These are phyloP conservation scores for Lolium perenne DNA, from an alignment of 176 grass and related monocot genomes.

Conservation along the genomic window DNA sequence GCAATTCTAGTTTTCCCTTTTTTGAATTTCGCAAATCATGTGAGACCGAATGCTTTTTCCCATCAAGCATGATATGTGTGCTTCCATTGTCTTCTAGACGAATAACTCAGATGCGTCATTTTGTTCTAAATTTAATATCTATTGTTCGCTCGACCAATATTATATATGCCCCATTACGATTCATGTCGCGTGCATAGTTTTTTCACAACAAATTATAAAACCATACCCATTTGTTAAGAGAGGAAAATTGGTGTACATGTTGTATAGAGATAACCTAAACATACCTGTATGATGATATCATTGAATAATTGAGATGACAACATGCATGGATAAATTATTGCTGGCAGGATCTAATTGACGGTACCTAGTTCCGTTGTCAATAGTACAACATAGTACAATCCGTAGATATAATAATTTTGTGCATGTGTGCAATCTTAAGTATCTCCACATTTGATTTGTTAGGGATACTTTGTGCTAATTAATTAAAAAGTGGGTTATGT, in stretches of 20 bases:
- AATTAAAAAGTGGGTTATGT: background rate
- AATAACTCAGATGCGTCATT: background rate
- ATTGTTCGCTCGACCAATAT: no score
- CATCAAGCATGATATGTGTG: background rate
- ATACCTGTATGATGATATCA: conserved; percentile 1
- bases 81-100: background rate
- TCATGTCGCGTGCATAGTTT: background rate
- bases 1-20: background rate
- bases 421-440: no score
- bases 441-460: conserved; percentile 13
- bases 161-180: background rate
- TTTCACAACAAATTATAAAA: background rate
- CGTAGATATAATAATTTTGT: background rate
- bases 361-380: background rate
- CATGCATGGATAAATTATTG: conserved; percentile 14
- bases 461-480: background rate
- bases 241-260: background rate
- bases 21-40: background rate
- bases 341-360: conserved; percentile 25
- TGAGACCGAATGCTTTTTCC: background rate
- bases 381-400: conserved; percentile 4
- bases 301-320: conserved; percentile 26
- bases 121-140: background rate
- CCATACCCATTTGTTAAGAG: background rate
- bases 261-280: background rate